These are phyloP conservation scores for Mycena kentingensis DNA, from an alignment of 768 basidiomycete species.

Conservation along the genomic window DNA sequence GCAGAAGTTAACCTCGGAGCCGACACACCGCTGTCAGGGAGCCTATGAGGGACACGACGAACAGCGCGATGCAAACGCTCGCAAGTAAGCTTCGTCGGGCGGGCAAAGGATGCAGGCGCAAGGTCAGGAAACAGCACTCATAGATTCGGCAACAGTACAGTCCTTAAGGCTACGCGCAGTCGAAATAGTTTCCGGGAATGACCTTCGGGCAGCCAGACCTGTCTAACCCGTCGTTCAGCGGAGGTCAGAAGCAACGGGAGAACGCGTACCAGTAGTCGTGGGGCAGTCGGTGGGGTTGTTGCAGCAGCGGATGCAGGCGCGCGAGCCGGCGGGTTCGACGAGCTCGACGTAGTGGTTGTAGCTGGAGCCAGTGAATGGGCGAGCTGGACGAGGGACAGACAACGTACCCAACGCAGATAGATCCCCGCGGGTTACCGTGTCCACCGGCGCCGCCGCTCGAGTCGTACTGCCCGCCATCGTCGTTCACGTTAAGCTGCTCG, in stretches of 20 bases:
- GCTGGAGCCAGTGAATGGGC: too few relatives aligned
- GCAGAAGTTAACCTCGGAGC: not conserved
- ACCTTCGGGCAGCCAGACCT: constrained; percentile 54
- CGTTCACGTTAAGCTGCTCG: constrained; percentile 31
- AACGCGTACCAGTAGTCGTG: constrained; percentile 45
- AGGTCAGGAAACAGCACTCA: too few relatives aligned
- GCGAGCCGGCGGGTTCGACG: constrained; percentile 50
- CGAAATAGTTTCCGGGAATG: constrained; percentile 56
- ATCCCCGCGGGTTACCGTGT: constrained; percentile 34
- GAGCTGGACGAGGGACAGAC: not conserved
- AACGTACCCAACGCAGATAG: constrained; percentile 33
- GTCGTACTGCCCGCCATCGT: constrained; percentile 39
- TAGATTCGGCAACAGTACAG: too few relatives aligned
- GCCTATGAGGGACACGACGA: too few relatives aligned
- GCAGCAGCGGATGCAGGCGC: constrained; percentile 63
- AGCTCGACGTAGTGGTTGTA: too few relatives aligned
- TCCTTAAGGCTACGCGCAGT: too few relatives aligned
- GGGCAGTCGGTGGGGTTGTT: constrained; percentile 57
- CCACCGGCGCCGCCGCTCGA: constrained; percentile 35
- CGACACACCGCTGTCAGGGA: too few relatives aligned
- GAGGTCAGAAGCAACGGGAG: not conserved
- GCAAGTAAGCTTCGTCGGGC: too few relatives aligned
- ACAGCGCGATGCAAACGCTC: too few relatives aligned
- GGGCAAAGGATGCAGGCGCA: too few relatives aligned
- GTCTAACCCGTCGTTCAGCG: constrained; percentile 31